Base-by-base conservation (phyloP, 352 stramenopile genomes). In the Globisporangium nodosum region DNA sequence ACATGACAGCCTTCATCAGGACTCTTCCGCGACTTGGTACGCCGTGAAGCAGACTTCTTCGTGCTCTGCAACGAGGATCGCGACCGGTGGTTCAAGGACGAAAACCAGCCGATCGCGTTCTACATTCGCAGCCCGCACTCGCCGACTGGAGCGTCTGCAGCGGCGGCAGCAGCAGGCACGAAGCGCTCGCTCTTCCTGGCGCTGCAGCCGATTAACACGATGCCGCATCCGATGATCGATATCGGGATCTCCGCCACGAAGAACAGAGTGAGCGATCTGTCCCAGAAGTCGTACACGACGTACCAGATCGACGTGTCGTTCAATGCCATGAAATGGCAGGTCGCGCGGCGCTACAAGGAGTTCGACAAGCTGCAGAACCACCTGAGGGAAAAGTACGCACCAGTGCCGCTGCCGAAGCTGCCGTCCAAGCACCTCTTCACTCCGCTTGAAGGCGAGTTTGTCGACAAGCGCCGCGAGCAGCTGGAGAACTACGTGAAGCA, bases 221-320 rank as follows among this genome's bases (percentile, higher is more conserved):
- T 91, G 78, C 84, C 84, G 5, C 73, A 79, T 13, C 80, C 84
- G 18, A 83, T 69, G 21, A 66, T 92, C 24, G 55, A 87, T 46
- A 54, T 94, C 16, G 59, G 59, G 1, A 90, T 94, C 48, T 64
- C 74, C 0, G 56, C 62, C n/a, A 87, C 76, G n/a, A 85, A 85
- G 56, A 90, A 70, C 61, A 90, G 87, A 66, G 64, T 90, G 24
- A 94, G 84, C 58, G 84, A 94, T 57, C 63, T 94, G 0, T 88
- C 83, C 3, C 77, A 89, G 51, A 75, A 77, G 9, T 62, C 68
- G 30, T 93, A 87, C 60, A 93, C 83, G 0, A 64, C 65, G 35
- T 94, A 94, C 64, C 54, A 74, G 43, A 79, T 94, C 52, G 75
- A 89, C 47, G 71, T 94, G 16, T 54, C 64, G 7, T 94, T 86